Conservation (phyloP, 306 rosid species). For the Dicorynia guianensis region DNA sequence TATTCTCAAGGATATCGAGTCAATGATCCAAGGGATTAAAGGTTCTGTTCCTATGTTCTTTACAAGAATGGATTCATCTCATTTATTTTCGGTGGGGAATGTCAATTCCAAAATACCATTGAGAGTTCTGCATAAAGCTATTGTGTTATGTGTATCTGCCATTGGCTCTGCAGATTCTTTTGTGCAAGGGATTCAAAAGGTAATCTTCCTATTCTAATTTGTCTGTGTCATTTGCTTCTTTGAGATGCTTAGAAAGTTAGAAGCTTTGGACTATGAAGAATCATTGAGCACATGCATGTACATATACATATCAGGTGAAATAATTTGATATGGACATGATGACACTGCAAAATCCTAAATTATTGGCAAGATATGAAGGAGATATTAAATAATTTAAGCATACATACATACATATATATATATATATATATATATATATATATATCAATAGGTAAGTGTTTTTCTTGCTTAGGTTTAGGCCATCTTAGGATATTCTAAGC, state of each 20-base stretch:
- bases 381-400: background rate
- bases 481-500: background rate
- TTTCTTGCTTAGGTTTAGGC: background rate
- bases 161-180: conserved; percentile 87
- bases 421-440: no score
- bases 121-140: conserved; percentile 50
- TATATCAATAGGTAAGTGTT: background rate
- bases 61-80: conserved; percentile 77
- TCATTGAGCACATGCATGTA: background rate
- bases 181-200: conserved; percentile 75
- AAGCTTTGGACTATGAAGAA: background rate
- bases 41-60: conserved; percentile 67
- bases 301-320: background rate
- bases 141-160: conserved; percentile 78
- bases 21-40: conserved; percentile 50
- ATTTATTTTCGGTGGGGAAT: conserved; percentile 64
- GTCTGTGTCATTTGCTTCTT: conserved; percentile 21
- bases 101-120: conserved; percentile 54
- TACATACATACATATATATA: no score
- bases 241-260: conserved; percentile 10
- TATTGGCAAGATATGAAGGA: background rate
- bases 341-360: background rate
- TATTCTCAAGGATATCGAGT: conserved; percentile 57
- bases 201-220: conserved; percentile 38
- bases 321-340: background rate